These are phyloP conservation scores for Yamadazyma conglobata DNA, from an alignment of 1,139 yeast species.

Conservation along the genomic window DNA sequence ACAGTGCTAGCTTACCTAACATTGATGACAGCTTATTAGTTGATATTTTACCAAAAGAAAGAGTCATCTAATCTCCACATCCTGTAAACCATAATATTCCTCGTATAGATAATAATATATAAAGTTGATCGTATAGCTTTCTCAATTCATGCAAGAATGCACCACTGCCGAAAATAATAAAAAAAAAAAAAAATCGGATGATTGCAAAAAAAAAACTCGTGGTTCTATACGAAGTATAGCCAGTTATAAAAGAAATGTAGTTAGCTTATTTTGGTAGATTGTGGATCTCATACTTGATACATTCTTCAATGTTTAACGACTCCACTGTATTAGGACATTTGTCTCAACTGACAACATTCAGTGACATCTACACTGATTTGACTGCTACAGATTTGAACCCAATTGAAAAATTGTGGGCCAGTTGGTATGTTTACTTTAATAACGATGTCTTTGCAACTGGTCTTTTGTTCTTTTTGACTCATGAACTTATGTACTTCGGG, in stretches of 20 bases:
- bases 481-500: constrained; percentile 44
- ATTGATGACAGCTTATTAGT: constrained; percentile 59
- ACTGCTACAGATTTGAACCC: constrained; percentile 9
- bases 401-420: constrained; percentile 68
- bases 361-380: constrained; percentile 10
- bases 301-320: constrained; percentile 7
- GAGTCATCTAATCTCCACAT: constrained; percentile 45
- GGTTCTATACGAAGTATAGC: constrained; percentile 4
- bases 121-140: constrained; percentile 1
- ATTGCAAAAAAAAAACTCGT: constrained; percentile 9
- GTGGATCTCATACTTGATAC: too few species aligned
- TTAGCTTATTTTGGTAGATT: too few species aligned
- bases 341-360: constrained; percentile 5
- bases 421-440: constrained; percentile 69
- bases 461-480: constrained; percentile 38
- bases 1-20: constrained; percentile 43
- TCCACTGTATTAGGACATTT: constrained; percentile 14
- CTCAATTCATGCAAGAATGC: too few species aligned
- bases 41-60: constrained; percentile 79
- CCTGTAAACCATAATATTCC: constrained; percentile 1
- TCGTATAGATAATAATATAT: constrained; percentile 3
- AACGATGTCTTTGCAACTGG: constrained; percentile 73
- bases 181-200: constrained; percentile 12
- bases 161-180: too few species aligned
- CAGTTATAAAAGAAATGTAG: too few species aligned